Base-by-base conservation (phyloP, 169 alveolate species). In the Plasmodium sp. region DNA sequence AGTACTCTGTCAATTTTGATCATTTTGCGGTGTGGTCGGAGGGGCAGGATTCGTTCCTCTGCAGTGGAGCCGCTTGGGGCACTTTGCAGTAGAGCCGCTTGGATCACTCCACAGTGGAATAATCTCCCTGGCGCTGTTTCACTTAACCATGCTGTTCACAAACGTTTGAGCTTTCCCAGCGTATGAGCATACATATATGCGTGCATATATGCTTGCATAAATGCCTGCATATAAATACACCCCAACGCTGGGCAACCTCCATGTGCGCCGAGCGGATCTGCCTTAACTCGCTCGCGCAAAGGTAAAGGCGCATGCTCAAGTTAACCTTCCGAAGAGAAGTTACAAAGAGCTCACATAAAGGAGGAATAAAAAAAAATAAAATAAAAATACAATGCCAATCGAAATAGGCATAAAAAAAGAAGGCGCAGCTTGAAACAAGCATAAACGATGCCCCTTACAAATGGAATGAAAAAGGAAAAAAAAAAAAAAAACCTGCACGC, bases 1-100 rank as follows among this genome's bases (percentile, higher is more conserved):
- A 88, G 54, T 27, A 80, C 54, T 79, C 58, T 88, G 34, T 80
- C 71, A 41, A 88, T 58, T 34, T 88, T 62, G 36, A 88, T 85
- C 93, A 85, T 85, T 85, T 85, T 85, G 51, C 36, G 2, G 4
- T 16, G 22, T 45, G 45, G 9, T 33, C 9, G 41, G 81, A 31
- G 31, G 79, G 16, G 58, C 2, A 67, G 41, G 36, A 41, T 16
- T 22, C 27, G 39, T 51, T 43, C 41, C 33, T 81, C 31, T 27
- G 34, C 34, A 80, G 56, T 18, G 10, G 27, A 33, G 34, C n/a
- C 10, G 12, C 56, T 80, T 9, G 51, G 54, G 10, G 34, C 67
- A 77, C 9, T 18, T 0, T 36, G 41, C 41, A 0, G 41, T 36
- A 0, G 4, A 36, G 41, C 41, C 4, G 41, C 41, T 36, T 36